Base-by-base conservation (phyloP, 192 early-diverging fungal species). In the Tieghemiomyces parasiticus region DNA sequence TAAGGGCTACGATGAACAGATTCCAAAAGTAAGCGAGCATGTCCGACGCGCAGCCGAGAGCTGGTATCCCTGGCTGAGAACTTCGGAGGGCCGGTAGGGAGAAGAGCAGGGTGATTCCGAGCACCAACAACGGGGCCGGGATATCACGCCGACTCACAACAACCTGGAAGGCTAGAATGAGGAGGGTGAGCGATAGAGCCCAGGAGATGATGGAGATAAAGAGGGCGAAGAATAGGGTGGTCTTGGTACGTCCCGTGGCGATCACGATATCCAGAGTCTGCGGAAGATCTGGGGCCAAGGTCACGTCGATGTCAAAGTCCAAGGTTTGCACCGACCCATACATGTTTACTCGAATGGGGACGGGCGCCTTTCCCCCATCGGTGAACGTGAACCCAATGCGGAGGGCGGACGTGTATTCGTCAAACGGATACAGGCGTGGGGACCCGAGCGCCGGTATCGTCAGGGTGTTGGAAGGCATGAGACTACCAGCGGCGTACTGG, bases 281-380 rank as follows among this genome's bases (percentile, higher is more conserved):
- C 2, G 54, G 54, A 14, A 34, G 6, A 20, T 56, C 24, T 9
- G 28, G 16, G 32, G 32, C 30, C 54, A 56, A 33, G 14, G 29
- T 9, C 3, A 31, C 54, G 6, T 29, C 16, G 20, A 24, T 56
- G 34, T 56, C 32, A 24, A 56, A 56, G 31, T 31, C 34, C 16
- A 56, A 14, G 20, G 32, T n/a, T 24, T 56, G 54, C 54, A 56
- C 54, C 54, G 54, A 56, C 8, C 54, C 54, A 31, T 56, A 56
- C 13, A 56, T 34, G 54, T 26, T 56, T 9, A 56, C 54, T 19
- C 54, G 54, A 20, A 56, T 35, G 32, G 54, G 54, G 13, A 56
- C 24, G 20, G 54, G 32, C 9, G 20, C 32, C 22, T 25, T 14
- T 6, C 22, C 47, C 14, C 4, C 47, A 25, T 48, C 47, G 22